These are phyloP conservation scores for Megacollybia marginata DNA, from an alignment of 768 basidiomycete genomes.

Conservation along the genomic window DNA sequence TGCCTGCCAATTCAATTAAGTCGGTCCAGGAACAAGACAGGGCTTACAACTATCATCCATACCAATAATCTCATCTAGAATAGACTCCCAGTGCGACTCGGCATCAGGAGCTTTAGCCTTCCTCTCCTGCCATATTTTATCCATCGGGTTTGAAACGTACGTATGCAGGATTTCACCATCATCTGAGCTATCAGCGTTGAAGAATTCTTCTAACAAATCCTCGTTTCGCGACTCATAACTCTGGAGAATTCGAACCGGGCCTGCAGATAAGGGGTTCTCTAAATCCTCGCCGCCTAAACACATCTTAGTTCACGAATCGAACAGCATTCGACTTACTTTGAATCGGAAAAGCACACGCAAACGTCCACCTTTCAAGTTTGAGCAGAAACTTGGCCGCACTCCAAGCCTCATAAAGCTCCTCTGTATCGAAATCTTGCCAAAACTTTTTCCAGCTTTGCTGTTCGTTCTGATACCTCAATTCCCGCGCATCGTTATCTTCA, in stretches of 20 bases:
- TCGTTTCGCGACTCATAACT: no score
- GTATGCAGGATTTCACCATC: no score
- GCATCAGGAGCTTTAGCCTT: conserved; percentile 1
- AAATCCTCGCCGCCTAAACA: no score
- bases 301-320: no score
- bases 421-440: conserved; percentile 1
- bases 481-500: not conserved
- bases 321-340: no score
- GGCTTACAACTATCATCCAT: not conserved
- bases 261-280: no score
- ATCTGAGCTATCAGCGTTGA: no score
- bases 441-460: not conserved
- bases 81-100: conserved; percentile 1
- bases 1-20: not conserved
- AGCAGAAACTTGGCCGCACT: conserved; percentile 5
- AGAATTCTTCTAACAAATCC: no score
- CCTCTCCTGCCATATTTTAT: conserved; percentile 2
- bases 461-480: not conserved
- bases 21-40: not conserved
- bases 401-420: conserved; percentile 6
- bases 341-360: not conserved
- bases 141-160: conserved; percentile 1
- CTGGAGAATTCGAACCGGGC: no score
- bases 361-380: not conserved
- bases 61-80: not conserved